Evolutionary conservation across 2,329 filamentous ascomycete genomes (phyloP).

Genomic region (Pyrenophora tritici-repentis): DNA sequence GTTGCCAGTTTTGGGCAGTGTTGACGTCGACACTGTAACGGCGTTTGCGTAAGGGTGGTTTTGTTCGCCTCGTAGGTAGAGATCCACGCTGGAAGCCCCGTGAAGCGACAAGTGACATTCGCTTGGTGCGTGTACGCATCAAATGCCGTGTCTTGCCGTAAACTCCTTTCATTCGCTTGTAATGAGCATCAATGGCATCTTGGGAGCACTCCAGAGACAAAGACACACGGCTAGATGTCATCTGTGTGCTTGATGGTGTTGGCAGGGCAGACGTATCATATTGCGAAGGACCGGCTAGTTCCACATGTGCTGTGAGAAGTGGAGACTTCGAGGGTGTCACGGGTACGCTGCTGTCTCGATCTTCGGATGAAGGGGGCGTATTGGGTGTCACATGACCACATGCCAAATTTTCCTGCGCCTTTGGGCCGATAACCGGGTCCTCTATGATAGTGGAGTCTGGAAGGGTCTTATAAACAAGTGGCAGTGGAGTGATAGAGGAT

Average conservation of each 20-base stretch:
- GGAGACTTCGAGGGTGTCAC: too few species aligned
- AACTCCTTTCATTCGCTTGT: neutral
- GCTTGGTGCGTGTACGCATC: slow-evolving; percentile 3
- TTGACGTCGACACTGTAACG: slow-evolving; percentile 33
- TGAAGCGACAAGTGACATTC: slow-evolving; percentile 14
- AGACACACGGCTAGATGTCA: neutral
- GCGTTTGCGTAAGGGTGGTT: slow-evolving; percentile 17
- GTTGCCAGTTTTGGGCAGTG: slow-evolving; percentile 1
- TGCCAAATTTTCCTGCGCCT: too few species aligned
- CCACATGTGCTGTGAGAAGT: too few species aligned
- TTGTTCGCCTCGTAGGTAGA: slow-evolving; percentile 19
- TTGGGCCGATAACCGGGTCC: neutral
- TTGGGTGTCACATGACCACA: too few species aligned
- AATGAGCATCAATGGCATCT: neutral
- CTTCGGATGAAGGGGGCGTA: neutral
- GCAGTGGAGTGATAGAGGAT: neutral
- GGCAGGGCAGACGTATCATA: too few species aligned
- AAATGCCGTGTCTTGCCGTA: slow-evolving; percentile 15
- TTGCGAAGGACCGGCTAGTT: too few species aligned
- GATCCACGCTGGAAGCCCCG: slow-evolving; percentile 21
- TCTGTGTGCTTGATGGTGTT: neutral
- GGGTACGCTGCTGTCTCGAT: too few species aligned
- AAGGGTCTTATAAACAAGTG: neutral
- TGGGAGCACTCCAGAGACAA: neutral
- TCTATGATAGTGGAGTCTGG: neutral